A percentile compares a stretch with the other conserved stretches of the same genome.
Evolutionary conservation across 768 basidiomycete species (phyloP).

Genomic region (Amanita rimosa): DNA sequence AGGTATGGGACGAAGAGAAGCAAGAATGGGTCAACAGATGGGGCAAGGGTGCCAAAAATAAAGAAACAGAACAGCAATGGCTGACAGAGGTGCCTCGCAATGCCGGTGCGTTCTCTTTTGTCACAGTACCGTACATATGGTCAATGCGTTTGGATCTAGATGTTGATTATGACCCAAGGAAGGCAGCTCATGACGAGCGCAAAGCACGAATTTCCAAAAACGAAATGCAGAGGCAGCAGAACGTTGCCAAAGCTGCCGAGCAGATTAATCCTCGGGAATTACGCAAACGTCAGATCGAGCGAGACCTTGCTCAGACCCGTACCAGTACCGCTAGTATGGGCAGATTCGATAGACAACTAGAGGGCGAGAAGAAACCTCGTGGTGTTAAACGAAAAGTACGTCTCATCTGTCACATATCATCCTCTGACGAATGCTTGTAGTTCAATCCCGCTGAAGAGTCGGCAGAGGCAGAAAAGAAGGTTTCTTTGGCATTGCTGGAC

Average conservation of each 20-base stretch:
- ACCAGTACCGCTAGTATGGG: conserved; percentile 93
- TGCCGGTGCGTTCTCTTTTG: conserved; percentile 47
- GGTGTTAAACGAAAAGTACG: conserved; percentile 89
- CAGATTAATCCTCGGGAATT: conserved; percentile 21
- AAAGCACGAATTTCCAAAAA: conserved; percentile 82
- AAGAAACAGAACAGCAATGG: conserved; percentile 80
- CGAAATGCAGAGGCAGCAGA: conserved; percentile 61
- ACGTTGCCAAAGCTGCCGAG: conserved; percentile 46
- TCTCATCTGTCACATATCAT: conserved; percentile 1
- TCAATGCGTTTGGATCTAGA: conserved; percentile 29
- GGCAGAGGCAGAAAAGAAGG: conserved; percentile 53
- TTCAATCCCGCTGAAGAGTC: conserved; percentile 77
- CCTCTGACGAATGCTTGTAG: conserved; percentile 23
- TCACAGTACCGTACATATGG: not conserved
- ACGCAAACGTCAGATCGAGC: conserved; percentile 67
- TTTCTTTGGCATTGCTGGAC: conserved; percentile 65
- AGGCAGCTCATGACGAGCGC: conserved; percentile 64
- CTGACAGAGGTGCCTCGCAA: conserved; percentile 81
- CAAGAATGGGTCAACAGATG: conserved; percentile 89
- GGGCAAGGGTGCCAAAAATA: conserved; percentile 88
- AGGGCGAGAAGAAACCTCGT: conserved; percentile 82
- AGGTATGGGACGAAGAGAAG: conserved; percentile 89
- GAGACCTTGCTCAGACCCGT: conserved; percentile 64
- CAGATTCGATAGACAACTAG: conserved; percentile 79
- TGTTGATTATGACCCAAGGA: conserved; percentile 69